Percentiles rank a stretch among this genome's conserved stretches.
Evolutionary conservation across 768 basidiomycete genomes (phyloP).

Genomic region (Pleurotus citrinopileatus): DNA sequence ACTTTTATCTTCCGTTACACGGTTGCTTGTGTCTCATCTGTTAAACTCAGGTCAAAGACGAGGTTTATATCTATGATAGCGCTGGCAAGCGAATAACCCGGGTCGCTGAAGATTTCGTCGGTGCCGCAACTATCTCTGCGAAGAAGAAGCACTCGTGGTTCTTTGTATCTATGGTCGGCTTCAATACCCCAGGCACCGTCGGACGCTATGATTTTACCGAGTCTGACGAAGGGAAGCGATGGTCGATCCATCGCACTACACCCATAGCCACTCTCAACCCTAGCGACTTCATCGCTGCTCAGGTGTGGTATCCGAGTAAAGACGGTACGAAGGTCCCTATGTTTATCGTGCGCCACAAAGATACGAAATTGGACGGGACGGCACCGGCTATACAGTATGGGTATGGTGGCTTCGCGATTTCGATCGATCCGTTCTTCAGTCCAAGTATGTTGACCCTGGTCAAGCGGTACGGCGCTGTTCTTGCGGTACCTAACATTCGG

Average conservation of each 20-base stretch:
- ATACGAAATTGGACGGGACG: constrained; percentile 66
- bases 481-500: constrained; percentile 58
- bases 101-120: constrained; percentile 66
- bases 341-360: constrained; percentile 80
- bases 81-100: constrained; percentile 51
- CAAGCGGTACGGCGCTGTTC: constrained; percentile 64
- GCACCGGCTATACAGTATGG: constrained; percentile 80
- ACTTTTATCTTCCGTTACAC: neutral
- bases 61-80: constrained; percentile 68
- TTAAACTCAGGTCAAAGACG: constrained; percentile 63
- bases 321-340: constrained; percentile 83
- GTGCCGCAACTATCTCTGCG: constrained; percentile 51
- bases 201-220: constrained; percentile 63
- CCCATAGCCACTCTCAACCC: constrained; percentile 57
- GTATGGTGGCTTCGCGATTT: constrained; percentile 79
- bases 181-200: constrained; percentile 69
- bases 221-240: constrained; percentile 41
- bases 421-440: constrained; percentile 72
- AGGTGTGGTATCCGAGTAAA: constrained; percentile 78
- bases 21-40: neutral
- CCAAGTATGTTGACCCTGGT: constrained; percentile 70
- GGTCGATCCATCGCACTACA: constrained; percentile 58
- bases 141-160: constrained; percentile 55
- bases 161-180: constrained; percentile 63
- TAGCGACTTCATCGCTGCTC: constrained; percentile 60